phyloP scores from a whole-genome alignment of 164 flowering plant species.

The Aristolochia contorta region DNA sequence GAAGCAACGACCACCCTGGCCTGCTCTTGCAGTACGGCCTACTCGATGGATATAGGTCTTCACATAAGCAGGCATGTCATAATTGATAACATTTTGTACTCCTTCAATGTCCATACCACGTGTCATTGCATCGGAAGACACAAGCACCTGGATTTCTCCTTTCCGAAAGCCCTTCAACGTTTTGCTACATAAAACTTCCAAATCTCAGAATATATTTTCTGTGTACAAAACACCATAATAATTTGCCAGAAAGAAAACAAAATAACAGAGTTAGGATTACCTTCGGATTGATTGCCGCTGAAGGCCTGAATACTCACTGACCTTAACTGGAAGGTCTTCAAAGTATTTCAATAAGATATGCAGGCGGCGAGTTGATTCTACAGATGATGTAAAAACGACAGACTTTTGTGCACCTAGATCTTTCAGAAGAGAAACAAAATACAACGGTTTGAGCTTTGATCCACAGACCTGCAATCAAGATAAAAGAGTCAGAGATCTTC shows the following conservation, averaged over 20 bases:
- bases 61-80: conserved; percentile 64
- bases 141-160: conserved; percentile 70
- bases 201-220: neutral
- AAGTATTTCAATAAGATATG: conserved; percentile 60
- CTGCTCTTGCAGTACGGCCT: conserved; percentile 96
- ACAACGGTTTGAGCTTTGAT: conserved; percentile 60
- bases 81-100: conserved; percentile 68
- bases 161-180: conserved; percentile 58
- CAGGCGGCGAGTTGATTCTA: conserved; percentile 68
- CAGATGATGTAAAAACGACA: conserved; percentile 80
- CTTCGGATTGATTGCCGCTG: conserved; percentile 79
- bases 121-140: conserved; percentile 91
- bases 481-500: neutral
- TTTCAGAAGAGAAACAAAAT: conserved; percentile 66
- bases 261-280: conserved; percentile 19
- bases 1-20: conserved; percentile 72
- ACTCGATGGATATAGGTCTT: conserved; percentile 88
- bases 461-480: conserved; percentile 53
- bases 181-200: conserved; percentile 42
- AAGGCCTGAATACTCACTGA: conserved; percentile 71
- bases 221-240: neutral
- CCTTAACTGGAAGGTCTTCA: conserved; percentile 44
- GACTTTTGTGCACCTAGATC: conserved; percentile 56
- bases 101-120: conserved; percentile 99
- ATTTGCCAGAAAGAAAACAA: neutral